Evolutionary conservation across 78 protist species (phyloP), one percentile per base, ranked within the genome.

Genomic region (Pigoraptor vietnamica): DNA sequence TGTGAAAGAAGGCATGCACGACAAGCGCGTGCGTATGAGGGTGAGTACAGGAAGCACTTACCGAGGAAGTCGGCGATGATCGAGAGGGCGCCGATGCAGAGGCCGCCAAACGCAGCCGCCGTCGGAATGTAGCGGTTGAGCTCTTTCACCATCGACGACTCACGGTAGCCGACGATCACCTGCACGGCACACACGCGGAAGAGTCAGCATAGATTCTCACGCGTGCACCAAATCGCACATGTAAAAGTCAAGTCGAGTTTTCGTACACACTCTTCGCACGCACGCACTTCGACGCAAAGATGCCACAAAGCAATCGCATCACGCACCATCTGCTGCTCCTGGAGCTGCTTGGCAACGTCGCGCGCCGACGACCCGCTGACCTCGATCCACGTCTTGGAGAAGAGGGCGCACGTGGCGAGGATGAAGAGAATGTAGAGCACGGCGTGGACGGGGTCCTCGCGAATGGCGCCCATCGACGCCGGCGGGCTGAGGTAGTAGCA

Each of bases 21-120:
- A n/a, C n/a, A n/a, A n/a, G n/a, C n/a, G n/a, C n/a, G n/a, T 48
- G 6, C 67, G 67, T 48, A 21, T 48, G 29, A 48, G n/a, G n/a
- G n/a, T n/a, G n/a, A n/a, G n/a, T 48, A 14, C 67, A 48, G 14
- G 6, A 48, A 6, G 29, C 6, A 48, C 67, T 48, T 14, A 67
- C 98, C 97, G 91, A 98, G 37, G 87, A 99, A 96, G 94, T 99
- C 99, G 38, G 99, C 99, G 1, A 93, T 84, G 88, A 99, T 95
- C 39, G 99, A 96, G 90, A 99, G 95, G 33, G 98, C 98, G 40
- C 99, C 99, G 89, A 99, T 98, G 96, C 99, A 97, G 93, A 99
- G 97, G 55, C 99, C 99, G 32, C 99, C 99, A 39, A 99, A 98
- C 25, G 99, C 97, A 2, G 99, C 99, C 19, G 99, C 99, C 33